Evolutionary conservation across 805 yeast genomes (phyloP).

Genomic region (Wickerhamiella australiensis): DNA sequence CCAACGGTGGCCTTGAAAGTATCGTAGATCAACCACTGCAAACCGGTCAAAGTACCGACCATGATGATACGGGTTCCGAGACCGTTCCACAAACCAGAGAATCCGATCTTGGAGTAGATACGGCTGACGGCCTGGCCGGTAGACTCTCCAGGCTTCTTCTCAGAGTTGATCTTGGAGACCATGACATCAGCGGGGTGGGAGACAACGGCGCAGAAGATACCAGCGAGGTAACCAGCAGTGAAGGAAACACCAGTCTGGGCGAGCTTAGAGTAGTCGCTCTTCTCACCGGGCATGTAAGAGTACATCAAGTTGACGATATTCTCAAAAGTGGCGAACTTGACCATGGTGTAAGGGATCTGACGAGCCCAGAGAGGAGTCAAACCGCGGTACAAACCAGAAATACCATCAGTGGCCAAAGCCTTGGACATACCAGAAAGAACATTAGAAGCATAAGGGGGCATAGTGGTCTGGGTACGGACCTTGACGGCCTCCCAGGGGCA

Average conservation of each 20-base stretch:
- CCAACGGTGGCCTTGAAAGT: conserved; percentile 92
- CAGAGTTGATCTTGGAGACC: conserved; percentile 85
- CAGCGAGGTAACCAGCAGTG: conserved; percentile 93
- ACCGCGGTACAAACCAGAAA: conserved; percentile 74
- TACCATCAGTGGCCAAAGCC: conserved; percentile 55
- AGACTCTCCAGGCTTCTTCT: conserved; percentile 51
- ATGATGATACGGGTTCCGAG: conserved; percentile 85
- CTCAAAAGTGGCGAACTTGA: conserved; percentile 90
- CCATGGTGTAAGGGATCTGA: conserved; percentile 98
- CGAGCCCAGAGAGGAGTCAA: conserved; percentile 87
- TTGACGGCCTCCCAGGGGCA: conserved; percentile 95
- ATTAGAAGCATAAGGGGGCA: conserved; percentile 67
- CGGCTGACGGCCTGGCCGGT: conserved; percentile 54
- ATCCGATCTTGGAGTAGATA: conserved; percentile 76
- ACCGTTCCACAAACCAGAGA: conserved; percentile 89
- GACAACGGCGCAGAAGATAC: conserved; percentile 88
- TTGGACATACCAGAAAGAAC: conserved; percentile 56
- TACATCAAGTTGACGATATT: conserved; percentile 77
- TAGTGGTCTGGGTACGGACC: conserved; percentile 84
- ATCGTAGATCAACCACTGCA: conserved; percentile 95
- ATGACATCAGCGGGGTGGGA: conserved; percentile 99
- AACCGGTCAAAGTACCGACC: conserved; percentile 95
- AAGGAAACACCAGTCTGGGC: conserved; percentile 93
- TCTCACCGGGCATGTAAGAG: conserved; percentile 56
- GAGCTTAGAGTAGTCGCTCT: conserved; percentile 52